These are phyloP conservation scores for Cornus suecica DNA, from an alignment of 148 eudicot genomes.

Conservation along the genomic window DNA sequence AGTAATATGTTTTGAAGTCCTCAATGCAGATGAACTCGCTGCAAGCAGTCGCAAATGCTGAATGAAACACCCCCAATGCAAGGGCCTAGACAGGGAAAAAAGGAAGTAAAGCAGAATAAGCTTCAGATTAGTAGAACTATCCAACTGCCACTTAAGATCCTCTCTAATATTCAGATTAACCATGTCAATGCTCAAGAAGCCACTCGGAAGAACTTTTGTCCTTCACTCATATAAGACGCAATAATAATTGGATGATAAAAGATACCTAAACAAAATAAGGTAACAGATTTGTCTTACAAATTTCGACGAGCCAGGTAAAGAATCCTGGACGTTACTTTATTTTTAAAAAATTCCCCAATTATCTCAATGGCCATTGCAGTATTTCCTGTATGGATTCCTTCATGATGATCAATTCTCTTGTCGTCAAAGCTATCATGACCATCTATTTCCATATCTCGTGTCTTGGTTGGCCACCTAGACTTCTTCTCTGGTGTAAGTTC, in stretches of 20 bases:
- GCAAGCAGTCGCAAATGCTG: slow-evolving; percentile 60
- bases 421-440: slow-evolving; percentile 36
- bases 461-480: slow-evolving; percentile 55
- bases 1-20: slow-evolving; percentile 62
- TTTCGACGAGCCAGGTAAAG: slow-evolving; percentile 79
- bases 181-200: neutral
- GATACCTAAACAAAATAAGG: neutral
- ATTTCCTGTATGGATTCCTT: slow-evolving; percentile 46
- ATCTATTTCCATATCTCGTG: slow-evolving; percentile 73
- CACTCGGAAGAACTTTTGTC: neutral
- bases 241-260: neutral
- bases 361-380: slow-evolving; percentile 74
- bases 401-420: slow-evolving; percentile 43
- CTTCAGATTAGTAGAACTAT: slow-evolving; percentile 2
- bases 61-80: slow-evolving; percentile 58
- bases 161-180: neutral
- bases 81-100: slow-evolving; percentile 46
- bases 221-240: slow-evolving; percentile 1
- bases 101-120: slow-evolving; percentile 11
- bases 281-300: slow-evolving; percentile 42
- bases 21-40: slow-evolving; percentile 59
- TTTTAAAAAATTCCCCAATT: slow-evolving; percentile 57
- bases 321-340: slow-evolving; percentile 62
- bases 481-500: slow-evolving; percentile 66
- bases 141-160: neutral